Conservation (phyloP, 2,329 filamentous ascomycete species). For the Aspergillus tubingensis region DNA sequence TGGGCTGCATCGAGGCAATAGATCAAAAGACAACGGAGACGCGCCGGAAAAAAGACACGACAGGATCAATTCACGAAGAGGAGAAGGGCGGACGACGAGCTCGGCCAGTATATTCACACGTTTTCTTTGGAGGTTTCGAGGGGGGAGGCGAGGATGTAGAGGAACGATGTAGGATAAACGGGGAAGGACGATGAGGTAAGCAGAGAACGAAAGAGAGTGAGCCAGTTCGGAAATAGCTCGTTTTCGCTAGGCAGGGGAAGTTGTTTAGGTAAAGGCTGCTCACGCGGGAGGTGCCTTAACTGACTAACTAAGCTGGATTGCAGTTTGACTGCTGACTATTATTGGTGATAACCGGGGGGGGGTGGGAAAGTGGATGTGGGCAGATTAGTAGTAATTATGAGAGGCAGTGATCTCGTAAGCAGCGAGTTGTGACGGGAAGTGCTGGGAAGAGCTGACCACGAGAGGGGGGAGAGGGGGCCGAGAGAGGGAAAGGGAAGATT, state of each 20-base stretch:
- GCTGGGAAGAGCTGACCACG: neutral
- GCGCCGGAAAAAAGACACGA: slow-evolving; percentile 17
- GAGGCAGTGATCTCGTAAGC: slow-evolving; percentile 29
- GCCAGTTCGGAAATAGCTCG: slow-evolving; percentile 16
- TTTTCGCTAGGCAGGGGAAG: slow-evolving; percentile 16
- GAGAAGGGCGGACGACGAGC: slow-evolving; percentile 1
- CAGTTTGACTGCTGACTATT: slow-evolving; percentile 15
- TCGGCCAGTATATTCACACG: slow-evolving; percentile 11
- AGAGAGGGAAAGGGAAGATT: slow-evolving; percentile 16
- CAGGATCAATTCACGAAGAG: slow-evolving; percentile 20
- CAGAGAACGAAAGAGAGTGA: slow-evolving; percentile 21
- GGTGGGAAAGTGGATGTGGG: neutral
- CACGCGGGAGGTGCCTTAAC: neutral
- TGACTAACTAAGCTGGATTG: neutral
- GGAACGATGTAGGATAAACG: slow-evolving; percentile 21
- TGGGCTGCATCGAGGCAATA: slow-evolving; percentile 44
- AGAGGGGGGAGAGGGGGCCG: neutral
- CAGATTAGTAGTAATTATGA: neutral
- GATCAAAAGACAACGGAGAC: slow-evolving; percentile 19
- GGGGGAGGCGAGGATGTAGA: slow-evolving; percentile 17
- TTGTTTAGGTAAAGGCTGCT: neutral
- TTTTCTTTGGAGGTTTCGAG: slow-evolving; percentile 8
- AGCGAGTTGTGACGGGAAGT: slow-evolving; percentile 8
- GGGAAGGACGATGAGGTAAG: slow-evolving; percentile 40
- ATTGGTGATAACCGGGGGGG: slow-evolving; percentile 10